These are phyloP conservation scores for Psilocybe cubensis DNA, from an alignment of 768 basidiomycete species.

Conservation along the genomic window DNA sequence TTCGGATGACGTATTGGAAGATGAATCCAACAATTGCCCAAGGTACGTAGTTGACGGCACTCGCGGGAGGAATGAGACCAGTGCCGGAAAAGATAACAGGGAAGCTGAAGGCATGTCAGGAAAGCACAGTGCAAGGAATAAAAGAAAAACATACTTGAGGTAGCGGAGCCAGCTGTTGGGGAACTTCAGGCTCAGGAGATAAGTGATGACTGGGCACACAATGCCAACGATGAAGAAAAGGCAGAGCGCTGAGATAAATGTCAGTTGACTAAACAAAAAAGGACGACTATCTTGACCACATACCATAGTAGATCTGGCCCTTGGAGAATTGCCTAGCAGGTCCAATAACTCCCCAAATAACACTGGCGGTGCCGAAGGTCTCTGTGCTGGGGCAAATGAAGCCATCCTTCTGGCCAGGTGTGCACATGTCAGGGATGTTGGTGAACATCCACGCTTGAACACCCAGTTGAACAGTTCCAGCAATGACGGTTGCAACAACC, in stretches of 20 bases:
- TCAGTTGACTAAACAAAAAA: background rate
- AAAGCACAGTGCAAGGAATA: background rate
- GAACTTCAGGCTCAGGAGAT: constrained; percentile 57
- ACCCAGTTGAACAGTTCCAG: constrained; percentile 73
- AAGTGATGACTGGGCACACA: constrained; percentile 58
- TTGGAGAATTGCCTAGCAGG: constrained; percentile 70
- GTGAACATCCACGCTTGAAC: constrained; percentile 82
- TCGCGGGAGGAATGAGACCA: constrained; percentile 66
- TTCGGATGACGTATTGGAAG: constrained; percentile 64
- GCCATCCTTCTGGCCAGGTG: constrained; percentile 50
- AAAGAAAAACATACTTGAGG: constrained; percentile 53
- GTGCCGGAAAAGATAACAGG: constrained; percentile 65
- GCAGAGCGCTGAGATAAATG: constrained; percentile 41
- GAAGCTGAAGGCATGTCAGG: constrained; percentile 32
- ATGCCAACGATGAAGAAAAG: constrained; percentile 84
- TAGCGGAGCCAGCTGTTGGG: constrained; percentile 65
- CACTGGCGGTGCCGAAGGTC: constrained; percentile 79
- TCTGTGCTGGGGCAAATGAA: constrained; percentile 74
- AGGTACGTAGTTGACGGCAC: constrained; percentile 68
- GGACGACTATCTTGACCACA: constrained; percentile 5
- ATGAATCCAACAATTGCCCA: constrained; percentile 70
- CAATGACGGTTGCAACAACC: constrained; percentile 66
- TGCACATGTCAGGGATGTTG: constrained; percentile 67
- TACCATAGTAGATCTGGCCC: constrained; percentile 62
- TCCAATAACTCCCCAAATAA: constrained; percentile 86